phyloP scores from a whole-genome alignment of 345 rosid species.

The Psidium guajava region DNA sequence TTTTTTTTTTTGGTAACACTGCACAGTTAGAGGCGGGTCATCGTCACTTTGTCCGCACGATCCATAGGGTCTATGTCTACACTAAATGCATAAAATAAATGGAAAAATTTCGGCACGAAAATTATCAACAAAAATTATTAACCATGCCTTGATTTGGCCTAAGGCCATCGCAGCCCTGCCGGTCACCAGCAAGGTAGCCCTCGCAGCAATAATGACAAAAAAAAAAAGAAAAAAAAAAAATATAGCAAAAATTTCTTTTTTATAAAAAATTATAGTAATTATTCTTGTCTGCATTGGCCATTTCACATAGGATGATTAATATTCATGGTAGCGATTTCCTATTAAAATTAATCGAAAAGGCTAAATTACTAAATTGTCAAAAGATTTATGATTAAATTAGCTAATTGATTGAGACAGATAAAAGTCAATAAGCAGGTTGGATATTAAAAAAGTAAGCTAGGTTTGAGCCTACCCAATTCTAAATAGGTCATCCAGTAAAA shows the following conservation, averaged over 20 bases:
- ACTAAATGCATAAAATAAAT: too few species aligned
- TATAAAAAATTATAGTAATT: background rate
- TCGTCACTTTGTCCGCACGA: background rate
- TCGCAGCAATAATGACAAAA: background rate
- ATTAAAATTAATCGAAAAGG: background rate
- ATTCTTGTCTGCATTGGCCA: fast-evolving
- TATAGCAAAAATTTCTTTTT: background rate
- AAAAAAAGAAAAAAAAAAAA: background rate
- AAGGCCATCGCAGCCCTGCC: background rate
- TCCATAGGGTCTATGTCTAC: background rate
- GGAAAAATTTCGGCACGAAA: too few species aligned
- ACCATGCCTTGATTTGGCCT: background rate
- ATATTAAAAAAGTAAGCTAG: background rate
- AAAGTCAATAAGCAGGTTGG: background rate
- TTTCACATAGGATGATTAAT: fast-evolving
- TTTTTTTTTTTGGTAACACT: background rate
- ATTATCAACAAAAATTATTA: too few species aligned
- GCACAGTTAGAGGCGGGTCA: background rate
- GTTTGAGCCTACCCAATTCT: background rate
- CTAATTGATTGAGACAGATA: background rate
- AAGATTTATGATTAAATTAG: fast-evolving
- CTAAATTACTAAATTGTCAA: fast-evolving
- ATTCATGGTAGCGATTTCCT: fast-evolving
- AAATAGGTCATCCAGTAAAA: background rate
- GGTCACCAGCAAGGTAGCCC: fast-evolving